Evolutionary conservation across 768 basidiomycete species (phyloP), one percentile per base, ranked within the genome.

Genomic region (Trametes gibbosa): DNA sequence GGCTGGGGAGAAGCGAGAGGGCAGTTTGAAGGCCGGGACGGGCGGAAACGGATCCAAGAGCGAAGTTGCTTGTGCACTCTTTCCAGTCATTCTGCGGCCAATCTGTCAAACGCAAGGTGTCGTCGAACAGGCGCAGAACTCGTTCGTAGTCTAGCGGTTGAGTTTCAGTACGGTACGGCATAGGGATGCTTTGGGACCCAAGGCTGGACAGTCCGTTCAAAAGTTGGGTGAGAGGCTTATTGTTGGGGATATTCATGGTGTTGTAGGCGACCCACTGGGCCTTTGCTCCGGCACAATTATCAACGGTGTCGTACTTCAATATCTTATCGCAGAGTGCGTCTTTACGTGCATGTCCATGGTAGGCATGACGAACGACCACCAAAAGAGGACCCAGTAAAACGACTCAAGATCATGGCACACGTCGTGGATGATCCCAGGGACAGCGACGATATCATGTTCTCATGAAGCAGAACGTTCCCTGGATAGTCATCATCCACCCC

Each of bases 311-410:
- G 21, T 23, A 45, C 21, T 23, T 24, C 21, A 45, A 45, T 3
- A 45, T 45, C 9, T 24, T 8, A 23, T 45, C 14, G 43, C 43
- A 45, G 21, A 45, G 21, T n/a, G n/a, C n/a, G n/a, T n/a, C 21
- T 45, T 32, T 32, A 16, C 32, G 16, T 5, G 1, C 0, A 19
- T 48, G 42, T 2, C 25, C 32, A 43, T 57, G 56, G 1, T 39
- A 17, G 2, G 62, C 56, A 40, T 59, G 58, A 7, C 54, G 58
- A 5, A 63, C 48, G 14, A 59, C 29, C n/a, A 59, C 21, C 57
- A 63, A 5, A 63, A 5, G 34, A 59, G 43, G 12, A 48, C 43
- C 58, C 58, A 59, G 23, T 52, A 59, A 50, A 51, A 52, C 13
- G 56, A 58, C 50, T 58, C 50, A 8, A 56, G 42, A 23, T 59